A percentile compares a stretch with the other conserved stretches of the same genome.
These are phyloP conservation scores for Termitomyces eurrhizus DNA, from an alignment of 768 basidiomycete species.

Conservation along the genomic window DNA sequence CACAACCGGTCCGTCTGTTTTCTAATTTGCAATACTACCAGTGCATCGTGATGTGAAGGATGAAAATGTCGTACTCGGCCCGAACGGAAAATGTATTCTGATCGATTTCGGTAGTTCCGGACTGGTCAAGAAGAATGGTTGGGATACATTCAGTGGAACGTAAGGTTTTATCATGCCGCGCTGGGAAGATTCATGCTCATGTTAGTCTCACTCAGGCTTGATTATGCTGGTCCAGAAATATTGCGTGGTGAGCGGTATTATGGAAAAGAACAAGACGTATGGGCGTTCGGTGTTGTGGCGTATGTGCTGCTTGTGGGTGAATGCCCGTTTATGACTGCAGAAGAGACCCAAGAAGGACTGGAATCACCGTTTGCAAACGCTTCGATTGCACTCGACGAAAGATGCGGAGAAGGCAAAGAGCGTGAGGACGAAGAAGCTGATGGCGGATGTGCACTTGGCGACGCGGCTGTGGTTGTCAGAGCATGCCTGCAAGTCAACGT, in stretches of 20 bases:
- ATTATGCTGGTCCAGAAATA: constrained; percentile 97
- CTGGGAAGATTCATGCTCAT: constrained; percentile 2
- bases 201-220: constrained; percentile 54
- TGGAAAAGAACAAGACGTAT: constrained; percentile 96
- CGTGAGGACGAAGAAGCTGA: constrained; percentile 73
- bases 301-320: constrained; percentile 93
- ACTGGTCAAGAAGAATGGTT: constrained; percentile 75
- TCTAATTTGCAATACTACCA: constrained; percentile 24
- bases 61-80: constrained; percentile 88
- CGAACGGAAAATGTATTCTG: constrained; percentile 78
- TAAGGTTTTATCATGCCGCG: constrained; percentile 39
- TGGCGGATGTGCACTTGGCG: constrained; percentile 79
- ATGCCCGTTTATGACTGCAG: constrained; percentile 88
- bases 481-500: constrained; percentile 84
- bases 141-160: constrained; percentile 94
- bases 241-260: constrained; percentile 91
- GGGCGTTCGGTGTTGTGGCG: constrained; percentile 96
- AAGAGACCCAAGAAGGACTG: constrained; percentile 86
- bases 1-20: not conserved
- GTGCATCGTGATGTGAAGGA: constrained; percentile 99
- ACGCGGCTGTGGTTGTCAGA: constrained; percentile 80
- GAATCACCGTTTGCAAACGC: constrained; percentile 72
- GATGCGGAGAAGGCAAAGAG: constrained; percentile 73
- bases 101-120: constrained; percentile 98
- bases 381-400: constrained; percentile 72